These are phyloP conservation scores for Curvularia hawaiiensis DNA, from an alignment of 2,329 filamentous ascomycete genomes.

Conservation along the genomic window DNA sequence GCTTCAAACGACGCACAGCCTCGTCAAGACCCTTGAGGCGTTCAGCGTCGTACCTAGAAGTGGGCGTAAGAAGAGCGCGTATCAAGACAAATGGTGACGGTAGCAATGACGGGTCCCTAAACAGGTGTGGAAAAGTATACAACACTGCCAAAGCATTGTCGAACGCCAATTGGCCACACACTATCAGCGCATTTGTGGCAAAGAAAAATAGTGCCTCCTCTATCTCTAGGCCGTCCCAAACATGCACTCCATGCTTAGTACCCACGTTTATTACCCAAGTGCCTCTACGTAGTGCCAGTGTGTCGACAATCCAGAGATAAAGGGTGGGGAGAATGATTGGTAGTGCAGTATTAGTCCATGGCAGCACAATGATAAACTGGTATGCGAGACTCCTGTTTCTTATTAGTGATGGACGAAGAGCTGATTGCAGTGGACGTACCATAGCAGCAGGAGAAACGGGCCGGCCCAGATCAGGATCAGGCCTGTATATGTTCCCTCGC, in stretches of 20 bases:
- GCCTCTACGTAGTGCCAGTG: constrained; percentile 67
- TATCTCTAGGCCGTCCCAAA: constrained; percentile 71
- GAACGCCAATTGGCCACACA: constrained; percentile 70
- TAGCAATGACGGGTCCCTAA: constrained; percentile 56
- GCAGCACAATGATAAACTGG: constrained; percentile 66
- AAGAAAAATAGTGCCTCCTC: constrained; percentile 79
- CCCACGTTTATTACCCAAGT: constrained; percentile 73
- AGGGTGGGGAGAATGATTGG: constrained; percentile 69
- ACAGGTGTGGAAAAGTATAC: constrained; percentile 65
- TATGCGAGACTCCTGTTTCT: constrained; percentile 62
- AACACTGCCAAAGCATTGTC: constrained; percentile 72
- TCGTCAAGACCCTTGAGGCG: constrained; percentile 64
- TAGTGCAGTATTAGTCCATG: constrained; percentile 60
- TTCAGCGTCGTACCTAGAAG: constrained; percentile 60
- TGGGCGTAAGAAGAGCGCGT: constrained; percentile 57
- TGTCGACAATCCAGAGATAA: constrained; percentile 76
- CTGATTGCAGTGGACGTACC: constrained; percentile 42
- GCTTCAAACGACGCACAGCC: constrained; percentile 61
- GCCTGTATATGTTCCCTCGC: constrained; percentile 67
- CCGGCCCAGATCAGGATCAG: constrained; percentile 72
- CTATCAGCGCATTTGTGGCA: constrained; percentile 70
- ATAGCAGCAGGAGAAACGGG: constrained; percentile 69
- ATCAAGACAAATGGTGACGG: constrained; percentile 59
- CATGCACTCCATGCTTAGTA: constrained; percentile 67
- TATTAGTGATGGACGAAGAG: constrained; percentile 1